Conservation (phyloP, 2,329 filamentous ascomycete species). For the Seiridium unicorne region DNA sequence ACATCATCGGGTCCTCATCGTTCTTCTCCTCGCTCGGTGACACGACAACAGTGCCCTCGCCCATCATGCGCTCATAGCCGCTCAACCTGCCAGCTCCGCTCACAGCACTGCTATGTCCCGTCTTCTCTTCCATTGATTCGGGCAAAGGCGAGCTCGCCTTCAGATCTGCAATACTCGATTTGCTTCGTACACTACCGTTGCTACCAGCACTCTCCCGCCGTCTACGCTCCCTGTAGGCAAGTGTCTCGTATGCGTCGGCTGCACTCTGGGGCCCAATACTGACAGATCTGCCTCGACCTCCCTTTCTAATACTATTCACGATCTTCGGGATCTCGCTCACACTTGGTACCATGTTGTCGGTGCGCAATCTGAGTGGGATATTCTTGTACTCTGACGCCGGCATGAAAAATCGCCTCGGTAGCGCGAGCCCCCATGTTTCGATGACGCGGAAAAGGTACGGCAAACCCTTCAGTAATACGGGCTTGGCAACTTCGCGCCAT, state of each 20-base stretch:
- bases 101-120: constrained; percentile 18
- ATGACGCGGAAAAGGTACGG: constrained; percentile 87
- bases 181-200: constrained; percentile 45
- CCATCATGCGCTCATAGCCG: constrained; percentile 74
- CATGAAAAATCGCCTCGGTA: constrained; percentile 89
- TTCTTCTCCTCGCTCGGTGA: constrained; percentile 29
- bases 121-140: constrained; percentile 26
- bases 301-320: constrained; percentile 77
- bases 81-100: constrained; percentile 45
- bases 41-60: constrained; percentile 53
- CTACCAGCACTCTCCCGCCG: constrained; percentile 54
- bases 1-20: constrained; percentile 33
- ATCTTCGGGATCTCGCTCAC: constrained; percentile 85
- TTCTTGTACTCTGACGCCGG: constrained; percentile 87
- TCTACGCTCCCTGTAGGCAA: constrained; percentile 78
- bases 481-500: constrained; percentile 91
- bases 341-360: constrained; percentile 85
- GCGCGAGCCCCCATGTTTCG: constrained; percentile 72
- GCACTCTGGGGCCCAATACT: constrained; percentile 94
- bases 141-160: constrained; percentile 1
- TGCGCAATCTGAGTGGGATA: constrained; percentile 67
- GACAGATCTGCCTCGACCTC: constrained; percentile 73
- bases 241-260: constrained; percentile 91
- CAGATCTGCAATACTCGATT: constrained; percentile 41
- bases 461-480: constrained; percentile 70